These are phyloP conservation scores for Zygotorulaspora danielsina DNA, from an alignment of 805 yeast genomes.

Conservation along the genomic window DNA sequence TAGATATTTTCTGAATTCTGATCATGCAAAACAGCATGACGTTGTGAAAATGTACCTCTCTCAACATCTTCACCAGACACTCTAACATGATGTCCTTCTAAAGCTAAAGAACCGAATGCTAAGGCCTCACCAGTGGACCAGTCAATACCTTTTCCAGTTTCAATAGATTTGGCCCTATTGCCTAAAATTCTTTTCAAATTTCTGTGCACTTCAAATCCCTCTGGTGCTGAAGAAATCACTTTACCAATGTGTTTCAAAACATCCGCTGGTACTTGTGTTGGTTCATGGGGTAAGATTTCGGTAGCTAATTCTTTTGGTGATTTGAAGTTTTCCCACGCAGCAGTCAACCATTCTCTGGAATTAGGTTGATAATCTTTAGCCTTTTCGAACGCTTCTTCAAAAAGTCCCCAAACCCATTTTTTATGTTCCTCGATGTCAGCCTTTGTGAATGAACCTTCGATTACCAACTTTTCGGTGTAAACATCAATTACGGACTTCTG, in stretches of 20 bases:
- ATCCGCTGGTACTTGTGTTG: conserved; percentile 79
- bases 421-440: conserved; percentile 94
- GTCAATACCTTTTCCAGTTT: conserved; percentile 90
- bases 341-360: conserved; percentile 94
- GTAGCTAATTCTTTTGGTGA: conserved; percentile 95
- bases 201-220: conserved; percentile 82
- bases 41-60: conserved; percentile 99
- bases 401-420: conserved; percentile 93
- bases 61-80: conserved; percentile 99
- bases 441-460: conserved; percentile 84
- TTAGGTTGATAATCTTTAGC: conserved; percentile 88
- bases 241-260: conserved; percentile 74
- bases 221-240: conserved; percentile 78
- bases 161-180: conserved; percentile 80
- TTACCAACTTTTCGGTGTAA: conserved; percentile 72
- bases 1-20: conserved; percentile 79
- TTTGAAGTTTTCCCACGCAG: conserved; percentile 99
- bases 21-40: conserved; percentile 97
- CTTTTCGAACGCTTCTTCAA: conserved; percentile 85
- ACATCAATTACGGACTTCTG: conserved; percentile 85
- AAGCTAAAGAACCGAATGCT: conserved; percentile 87
- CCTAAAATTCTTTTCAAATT: conserved; percentile 92
- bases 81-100: conserved; percentile 95
- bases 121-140: conserved; percentile 99
- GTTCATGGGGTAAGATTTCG: conserved; percentile 91